Evolutionary conservation across 192 early-diverging fungal genomes (phyloP).

Genomic region (Coemansia sp.): DNA sequence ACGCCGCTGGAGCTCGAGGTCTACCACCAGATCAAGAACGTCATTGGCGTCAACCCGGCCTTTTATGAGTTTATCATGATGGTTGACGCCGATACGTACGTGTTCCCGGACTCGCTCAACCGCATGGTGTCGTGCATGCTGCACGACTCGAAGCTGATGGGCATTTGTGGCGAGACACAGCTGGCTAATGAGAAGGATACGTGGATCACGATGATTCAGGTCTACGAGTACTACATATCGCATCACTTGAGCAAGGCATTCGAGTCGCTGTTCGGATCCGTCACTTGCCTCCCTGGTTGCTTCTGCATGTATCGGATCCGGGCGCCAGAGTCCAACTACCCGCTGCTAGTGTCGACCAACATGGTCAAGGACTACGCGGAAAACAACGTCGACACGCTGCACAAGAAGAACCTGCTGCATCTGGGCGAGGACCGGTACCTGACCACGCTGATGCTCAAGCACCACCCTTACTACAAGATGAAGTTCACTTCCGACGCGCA

Average conservation of each 20-base stretch:
- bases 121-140: constrained; percentile 94
- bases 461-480: constrained; percentile 97
- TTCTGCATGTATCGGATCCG: constrained; percentile 99
- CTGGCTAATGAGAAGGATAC: constrained; percentile 94
- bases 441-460: constrained; percentile 94
- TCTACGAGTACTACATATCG: constrained; percentile 99
- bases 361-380: constrained; percentile 94
- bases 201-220: constrained; percentile 99
- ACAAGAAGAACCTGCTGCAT: constrained; percentile 98
- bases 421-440: constrained; percentile 99
- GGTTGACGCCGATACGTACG: constrained; percentile 99
- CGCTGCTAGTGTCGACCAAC: constrained; percentile 84
- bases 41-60: constrained; percentile 97
- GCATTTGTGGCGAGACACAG: constrained; percentile 96
- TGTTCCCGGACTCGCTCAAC: constrained; percentile 92
- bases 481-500: constrained; percentile 96
- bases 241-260: constrained; percentile 98
- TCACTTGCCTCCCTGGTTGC: constrained; percentile 99
- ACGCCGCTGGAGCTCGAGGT: constrained; percentile 96
- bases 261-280: constrained; percentile 97
- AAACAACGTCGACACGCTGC: constrained; percentile 95
- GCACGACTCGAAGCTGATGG: constrained; percentile 93
- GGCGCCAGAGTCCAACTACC: constrained; percentile 88
- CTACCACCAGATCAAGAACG: constrained; percentile 99
- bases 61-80: constrained; percentile 99